phyloP scores from a whole-genome alignment of 805 yeast genomes.

The Scheffersomyces lignosus region DNA sequence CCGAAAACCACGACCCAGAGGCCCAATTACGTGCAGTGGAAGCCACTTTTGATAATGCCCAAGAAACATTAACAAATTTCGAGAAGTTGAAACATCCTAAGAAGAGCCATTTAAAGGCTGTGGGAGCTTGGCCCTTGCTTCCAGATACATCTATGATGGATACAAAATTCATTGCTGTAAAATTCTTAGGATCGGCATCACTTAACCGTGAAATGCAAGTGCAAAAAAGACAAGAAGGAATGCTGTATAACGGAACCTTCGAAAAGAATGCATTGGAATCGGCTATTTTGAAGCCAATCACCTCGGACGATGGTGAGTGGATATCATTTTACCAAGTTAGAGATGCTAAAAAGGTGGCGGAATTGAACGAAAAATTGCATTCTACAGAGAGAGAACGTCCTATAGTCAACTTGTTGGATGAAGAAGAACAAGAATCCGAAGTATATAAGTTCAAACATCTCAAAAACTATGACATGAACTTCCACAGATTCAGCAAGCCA shows the following conservation, averaged over 20 bases:
- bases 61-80: slow-evolving; percentile 41
- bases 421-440: slow-evolving; percentile 40
- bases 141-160: slow-evolving; percentile 95
- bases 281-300: slow-evolving; percentile 72
- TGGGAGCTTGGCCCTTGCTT: slow-evolving; percentile 71
- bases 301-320: slow-evolving; percentile 75
- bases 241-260: slow-evolving; percentile 25
- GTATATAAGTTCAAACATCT: slow-evolving; percentile 59
- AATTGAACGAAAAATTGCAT: slow-evolving; percentile 27
- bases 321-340: slow-evolving; percentile 51
- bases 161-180: slow-evolving; percentile 63
- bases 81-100: slow-evolving; percentile 69
- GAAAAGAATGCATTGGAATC: slow-evolving; percentile 46
- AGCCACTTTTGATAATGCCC: slow-evolving; percentile 67
- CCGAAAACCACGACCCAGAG: slow-evolving; percentile 52
- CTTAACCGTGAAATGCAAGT: slow-evolving; percentile 36
- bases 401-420: slow-evolving; percentile 35
- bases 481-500: slow-evolving; percentile 44
- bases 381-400: slow-evolving; percentile 47
- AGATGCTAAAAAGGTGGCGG: slow-evolving; percentile 23
- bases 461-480: slow-evolving; percentile 79
- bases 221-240: slow-evolving; percentile 28
- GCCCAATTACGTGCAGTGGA: slow-evolving; percentile 71
- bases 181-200: slow-evolving; percentile 60
- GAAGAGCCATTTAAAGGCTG: slow-evolving; percentile 71